phyloP scores from a whole-genome alignment of 257 asterid genomes.

The Apocynum venetum region DNA sequence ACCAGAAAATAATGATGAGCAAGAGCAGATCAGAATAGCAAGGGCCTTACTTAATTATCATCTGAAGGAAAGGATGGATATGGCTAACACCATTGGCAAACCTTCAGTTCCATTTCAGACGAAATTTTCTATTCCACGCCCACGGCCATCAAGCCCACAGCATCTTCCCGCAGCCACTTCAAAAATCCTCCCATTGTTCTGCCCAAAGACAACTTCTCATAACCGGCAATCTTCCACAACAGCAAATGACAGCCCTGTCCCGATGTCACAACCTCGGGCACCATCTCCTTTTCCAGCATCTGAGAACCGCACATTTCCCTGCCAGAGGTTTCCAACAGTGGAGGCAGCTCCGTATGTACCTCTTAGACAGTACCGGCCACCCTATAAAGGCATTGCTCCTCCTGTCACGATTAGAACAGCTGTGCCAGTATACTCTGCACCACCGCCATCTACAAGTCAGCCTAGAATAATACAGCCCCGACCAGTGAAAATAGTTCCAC shows the following conservation, averaged over 20 bases:
- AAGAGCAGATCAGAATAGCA: constrained; percentile 68
- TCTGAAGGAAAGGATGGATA: constrained; percentile 33
- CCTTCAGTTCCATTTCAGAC: constrained; percentile 39
- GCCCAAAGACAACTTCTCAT: constrained; percentile 31
- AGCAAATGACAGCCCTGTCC: constrained; percentile 24
- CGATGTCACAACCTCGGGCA: constrained; percentile 27
- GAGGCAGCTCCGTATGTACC: constrained; percentile 42
- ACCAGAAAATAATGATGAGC: constrained; percentile 62
- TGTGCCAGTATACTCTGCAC: constrained; percentile 71
- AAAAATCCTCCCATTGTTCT: constrained; percentile 68
- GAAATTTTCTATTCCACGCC: constrained; percentile 31
- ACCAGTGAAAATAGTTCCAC: constrained; percentile 42
- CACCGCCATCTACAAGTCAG: constrained; percentile 35
- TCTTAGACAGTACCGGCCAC: constrained; percentile 36
- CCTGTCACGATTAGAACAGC: constrained; percentile 59
- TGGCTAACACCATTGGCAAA: constrained; percentile 17
- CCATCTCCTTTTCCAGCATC: constrained; percentile 29
- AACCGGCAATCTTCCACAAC: constrained; percentile 26
- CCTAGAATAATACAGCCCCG: constrained; percentile 37
- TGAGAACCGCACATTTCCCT: constrained; percentile 24
- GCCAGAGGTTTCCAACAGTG: constrained; percentile 28
- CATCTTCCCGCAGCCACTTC: constrained; percentile 46
- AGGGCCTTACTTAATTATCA: constrained; percentile 62
- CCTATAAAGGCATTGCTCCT: constrained; percentile 60
- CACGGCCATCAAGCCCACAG: constrained; percentile 65